Evolutionary conservation across 2,329 filamentous ascomycete species (phyloP).

Genomic region (Teratosphaeria destructans): DNA sequence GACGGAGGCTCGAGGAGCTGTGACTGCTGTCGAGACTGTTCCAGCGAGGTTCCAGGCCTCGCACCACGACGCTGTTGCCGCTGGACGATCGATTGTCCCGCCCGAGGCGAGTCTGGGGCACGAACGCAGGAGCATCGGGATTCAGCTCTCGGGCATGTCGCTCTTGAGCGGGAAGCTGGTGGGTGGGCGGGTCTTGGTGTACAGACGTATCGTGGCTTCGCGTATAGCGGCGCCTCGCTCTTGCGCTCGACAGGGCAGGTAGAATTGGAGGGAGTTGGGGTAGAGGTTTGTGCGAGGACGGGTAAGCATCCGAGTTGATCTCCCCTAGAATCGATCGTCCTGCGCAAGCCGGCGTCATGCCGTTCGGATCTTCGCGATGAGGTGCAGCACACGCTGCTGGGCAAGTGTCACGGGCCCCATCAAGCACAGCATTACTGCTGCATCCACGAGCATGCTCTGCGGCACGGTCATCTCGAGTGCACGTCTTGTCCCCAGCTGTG

Average conservation of each 20-base stretch:
- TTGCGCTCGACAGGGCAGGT: slow-evolving; percentile 3
- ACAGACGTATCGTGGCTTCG: slow-evolving; percentile 1
- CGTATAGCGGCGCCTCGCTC: slow-evolving; percentile 4
- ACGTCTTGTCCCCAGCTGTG: not conserved
- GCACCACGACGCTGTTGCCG: slow-evolving; percentile 1
- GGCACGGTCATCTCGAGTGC: not conserved
- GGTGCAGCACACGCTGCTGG: not conserved
- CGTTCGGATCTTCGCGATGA: not conserved
- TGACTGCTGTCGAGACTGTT: slow-evolving; percentile 6
- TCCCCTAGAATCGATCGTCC: not conserved
- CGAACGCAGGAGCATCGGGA: slow-evolving; percentile 19
- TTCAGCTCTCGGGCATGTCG: slow-evolving; percentile 9
- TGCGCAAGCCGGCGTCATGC: not conserved
- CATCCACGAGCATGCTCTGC: too few relatives aligned
- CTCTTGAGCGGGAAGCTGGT: not conserved
- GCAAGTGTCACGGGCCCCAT: not conserved
- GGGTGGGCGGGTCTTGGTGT: not conserved
- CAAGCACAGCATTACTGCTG: not conserved
- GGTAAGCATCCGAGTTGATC: slow-evolving; percentile 1
- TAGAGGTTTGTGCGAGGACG: not conserved
- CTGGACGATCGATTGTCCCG: slow-evolving; percentile 5
- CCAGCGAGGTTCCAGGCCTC: slow-evolving; percentile 3
- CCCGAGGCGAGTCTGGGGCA: slow-evolving; percentile 17
- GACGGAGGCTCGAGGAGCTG: slow-evolving; percentile 9
- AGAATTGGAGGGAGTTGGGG: not conserved